Evolutionary conservation across 768 basidiomycete species (phyloP), one percentile per base, ranked within the genome.

Genomic region (Mycena chlorophos): DNA sequence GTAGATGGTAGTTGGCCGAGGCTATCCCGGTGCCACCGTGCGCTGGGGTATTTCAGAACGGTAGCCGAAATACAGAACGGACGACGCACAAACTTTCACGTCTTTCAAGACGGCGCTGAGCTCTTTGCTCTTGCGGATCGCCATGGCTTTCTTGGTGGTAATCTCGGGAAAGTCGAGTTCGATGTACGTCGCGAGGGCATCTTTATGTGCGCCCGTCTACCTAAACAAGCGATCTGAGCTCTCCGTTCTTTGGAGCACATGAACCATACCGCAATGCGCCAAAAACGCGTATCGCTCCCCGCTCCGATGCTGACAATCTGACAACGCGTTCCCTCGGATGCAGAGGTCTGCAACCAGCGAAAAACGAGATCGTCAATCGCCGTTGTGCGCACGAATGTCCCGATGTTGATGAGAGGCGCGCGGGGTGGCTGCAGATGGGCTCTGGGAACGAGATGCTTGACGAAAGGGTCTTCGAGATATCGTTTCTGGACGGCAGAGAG

Each of bases 291-390:
- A 73, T 99, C 97, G 64, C 92, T 98, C 22, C 97, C 97, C 2
- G 95, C 89, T 0, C 97, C 97, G 27, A 98, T 70, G 70, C 91
- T 96, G n/a, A 98, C 82, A 51, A 98, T 87, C 76, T 98, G 97
- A 61, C 84, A 86, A 54, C 68, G 67, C 56, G 70, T 77, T n/a
- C 71, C 77, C 8, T 74, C 74, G 20, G 63, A 65, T 38, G 69
- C 66, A 1, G 79, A 76, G 17, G 78, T 63, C 8, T n/a, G 45
- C 26, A 46, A 19, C 45, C 45, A 46, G 23, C 27, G 12, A 20
- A 46, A 22, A 4, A 46, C 45, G 45, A 46, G 81, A 34, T 72
- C 70, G 64, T 97, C 97, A 31, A 98, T 83, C 5, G 85, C 91
- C 52, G 80, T 76, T 0, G 90, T 85, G 54, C 96, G 83, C 55